These are phyloP conservation scores for Penicillium concentricum DNA, from an alignment of 2,329 filamentous ascomycete species.

Conservation along the genomic window DNA sequence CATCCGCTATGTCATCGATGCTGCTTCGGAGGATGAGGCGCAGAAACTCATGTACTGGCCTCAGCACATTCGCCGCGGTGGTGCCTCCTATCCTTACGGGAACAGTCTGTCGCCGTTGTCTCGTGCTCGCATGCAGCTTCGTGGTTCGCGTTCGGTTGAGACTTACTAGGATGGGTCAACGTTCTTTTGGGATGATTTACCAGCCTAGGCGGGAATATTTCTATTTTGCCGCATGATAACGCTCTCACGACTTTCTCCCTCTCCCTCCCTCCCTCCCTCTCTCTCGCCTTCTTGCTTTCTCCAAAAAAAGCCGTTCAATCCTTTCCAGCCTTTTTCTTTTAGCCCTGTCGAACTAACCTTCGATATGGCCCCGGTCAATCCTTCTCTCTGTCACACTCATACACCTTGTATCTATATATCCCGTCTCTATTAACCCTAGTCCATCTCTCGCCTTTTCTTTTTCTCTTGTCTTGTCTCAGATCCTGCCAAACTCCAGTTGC, in stretches of 20 bases:
- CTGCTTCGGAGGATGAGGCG: constrained; percentile 25
- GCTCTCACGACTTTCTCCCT: constrained; percentile 16
- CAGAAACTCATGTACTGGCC: constrained; percentile 35
- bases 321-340: constrained; percentile 7
- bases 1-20: constrained; percentile 32
- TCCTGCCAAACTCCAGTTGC: not conserved
- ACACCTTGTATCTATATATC: not conserved
- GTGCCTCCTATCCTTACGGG: constrained; percentile 10
- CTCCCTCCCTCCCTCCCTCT: constrained; percentile 2
- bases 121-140: constrained; percentile 23
- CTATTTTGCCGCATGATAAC: constrained; percentile 16
- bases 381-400: not conserved
- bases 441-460: not conserved
- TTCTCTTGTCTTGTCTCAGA: not conserved
- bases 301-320: constrained; percentile 10
- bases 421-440: not conserved
- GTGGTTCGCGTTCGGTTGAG: constrained; percentile 26
- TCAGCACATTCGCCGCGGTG: constrained; percentile 14
- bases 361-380: constrained; percentile 3
- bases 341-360: not conserved
- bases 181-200: not conserved
- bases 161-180: constrained; percentile 18
- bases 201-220: not conserved
- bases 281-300: constrained; percentile 1
- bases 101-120: constrained; percentile 20